Base-by-base conservation (phyloP, 345 rosid species). In the Rubroshorea leprosula region DNA sequence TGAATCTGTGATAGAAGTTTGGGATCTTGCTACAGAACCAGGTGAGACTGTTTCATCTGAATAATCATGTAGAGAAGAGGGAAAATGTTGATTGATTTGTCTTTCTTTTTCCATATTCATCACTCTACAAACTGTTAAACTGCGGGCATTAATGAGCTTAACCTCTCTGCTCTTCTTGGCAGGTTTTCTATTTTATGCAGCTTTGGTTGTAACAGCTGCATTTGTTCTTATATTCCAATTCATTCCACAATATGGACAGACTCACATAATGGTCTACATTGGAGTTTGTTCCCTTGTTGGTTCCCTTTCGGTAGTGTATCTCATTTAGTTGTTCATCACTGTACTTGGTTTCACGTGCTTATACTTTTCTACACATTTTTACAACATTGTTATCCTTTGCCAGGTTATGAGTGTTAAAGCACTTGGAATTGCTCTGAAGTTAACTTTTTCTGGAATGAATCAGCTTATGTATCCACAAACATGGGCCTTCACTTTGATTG, bases 1-100 rank as follows among this genome's bases (percentile, higher is more conserved):
- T 59, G 85, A 78, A 61, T 93, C 99, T 50, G 99, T 93, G 20
- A 58, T 24, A 55, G 88, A 93, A 78, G 96, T 89, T 60, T 93
- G 99, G 99, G 79, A 80, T 72, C 99, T 89, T 76, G 99, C 99
- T 39, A 93, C 97, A 2, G 99, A 89, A 76, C 99, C 99, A 73
- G 99, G 99, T 92, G 9, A 44, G 10, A 9, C n/a, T 0, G 2
- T 44, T 44, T 44, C 47, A 44, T n/a, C 47, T 44, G 18, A 44
- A 10, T 44, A n/a, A 1, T 44, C 14, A 44, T n/a, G 5, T 15
- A 44, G 5, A 44, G 47, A 44, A 44, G 18, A 44, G 14, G 47
- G 14, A 5, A 44, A n/a, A 4, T 44, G 47, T 44, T 44, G 47
- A 14, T 14, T 13, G 14, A 44, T 44, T 41, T 41, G 45, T 14